Conservation (phyloP, 257 asterid genomes). For the Nicotiana tomentosiformis region DNA sequence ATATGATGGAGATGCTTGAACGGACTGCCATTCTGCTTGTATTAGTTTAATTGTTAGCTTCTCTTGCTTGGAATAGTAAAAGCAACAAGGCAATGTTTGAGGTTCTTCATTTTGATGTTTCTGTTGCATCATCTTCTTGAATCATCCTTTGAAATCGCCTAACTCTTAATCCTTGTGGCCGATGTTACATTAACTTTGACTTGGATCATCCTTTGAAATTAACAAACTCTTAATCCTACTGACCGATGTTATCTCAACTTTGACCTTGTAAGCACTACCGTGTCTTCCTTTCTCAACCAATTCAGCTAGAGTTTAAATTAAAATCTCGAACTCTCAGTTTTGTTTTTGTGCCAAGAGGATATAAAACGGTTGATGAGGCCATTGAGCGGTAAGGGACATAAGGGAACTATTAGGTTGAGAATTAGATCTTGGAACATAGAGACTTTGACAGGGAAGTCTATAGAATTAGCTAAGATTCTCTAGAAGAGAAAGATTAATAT, state of each 20-base stretch:
- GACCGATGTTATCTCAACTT: conserved; percentile 30
- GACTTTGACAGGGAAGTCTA: too few relatives aligned
- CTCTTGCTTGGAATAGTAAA: conserved; percentile 58
- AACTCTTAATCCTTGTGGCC: conserved; percentile 56
- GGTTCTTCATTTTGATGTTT: conserved; percentile 26
- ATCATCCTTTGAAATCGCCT: conserved; percentile 25
- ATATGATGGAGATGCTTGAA: conserved; percentile 56
- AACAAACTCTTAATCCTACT: conserved; percentile 61
- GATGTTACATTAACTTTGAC: conserved; percentile 20
- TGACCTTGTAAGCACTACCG: conserved; percentile 48
- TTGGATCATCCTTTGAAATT: conserved; percentile 10
- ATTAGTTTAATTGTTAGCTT: conserved; percentile 54
- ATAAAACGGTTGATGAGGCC: conserved; percentile 35
- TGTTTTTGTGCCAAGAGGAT: conserved; percentile 13
- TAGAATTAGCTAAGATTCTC: too few relatives aligned
- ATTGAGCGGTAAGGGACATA: conserved; percentile 11
- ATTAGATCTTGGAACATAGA: too few relatives aligned
- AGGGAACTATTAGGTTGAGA: too few relatives aligned
- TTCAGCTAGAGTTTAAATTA: conserved; percentile 57
- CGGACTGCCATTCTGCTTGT: conserved; percentile 46
- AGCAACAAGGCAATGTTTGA: conserved; percentile 36
- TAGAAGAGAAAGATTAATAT: too few relatives aligned
- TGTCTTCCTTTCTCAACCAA: conserved; percentile 45
- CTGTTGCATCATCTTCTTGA: conserved; percentile 39
- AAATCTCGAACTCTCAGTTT: conserved; percentile 52